Base-by-base conservation (phyloP, 2,329 filamentous ascomycete genomes). In the Mycosphaerella sp. region DNA sequence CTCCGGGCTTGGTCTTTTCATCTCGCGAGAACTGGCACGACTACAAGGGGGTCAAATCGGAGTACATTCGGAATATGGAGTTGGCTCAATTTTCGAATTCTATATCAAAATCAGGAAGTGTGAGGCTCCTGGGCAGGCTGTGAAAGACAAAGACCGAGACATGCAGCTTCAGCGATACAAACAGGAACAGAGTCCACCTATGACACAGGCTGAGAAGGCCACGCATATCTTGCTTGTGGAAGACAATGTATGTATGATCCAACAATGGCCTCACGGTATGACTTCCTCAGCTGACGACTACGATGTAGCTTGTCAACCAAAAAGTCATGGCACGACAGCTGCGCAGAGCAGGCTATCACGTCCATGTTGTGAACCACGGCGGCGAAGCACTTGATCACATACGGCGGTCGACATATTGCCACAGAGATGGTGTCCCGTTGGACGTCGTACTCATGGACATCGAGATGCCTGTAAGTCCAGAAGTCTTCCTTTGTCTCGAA, bases 41-140 rank as follows among this genome's bases (percentile, higher is more conserved):
- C 72, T 86, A 34, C 83, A 86, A 57, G 82, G 82, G n/a, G 85
- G 85, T 1, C 76, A 81, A 36, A 85, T 88, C 35, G 84, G 83
- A 1, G 80, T 87, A 6, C 72, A 74, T 1, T 84, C 81, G 0
- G 64, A 73, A 40, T 74, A 75, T 52, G 81, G 77, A 6, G 65
- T 75, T 9, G 83, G 83, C 27, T 83, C 80, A 59, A 82, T 77
- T 1, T 86, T 86, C 66, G 80, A 76, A 34, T 86, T 86, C 62
- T 86, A 84, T 62, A 74, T 86, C 62, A 50, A 80, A 59, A 39
- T 44, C 21, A 30, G 37, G 6, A 44, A 32, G 35, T 49, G 41
- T 28, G 28, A 50, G n/a, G 40, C 49, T 6, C 43, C 43, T 1
- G 17, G 44, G 39, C 43, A 21, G 13, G 17, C 27, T 2, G 21